Base-by-base conservation (phyloP, 805 yeast genomes). In the Yueomyces sinensis region DNA sequence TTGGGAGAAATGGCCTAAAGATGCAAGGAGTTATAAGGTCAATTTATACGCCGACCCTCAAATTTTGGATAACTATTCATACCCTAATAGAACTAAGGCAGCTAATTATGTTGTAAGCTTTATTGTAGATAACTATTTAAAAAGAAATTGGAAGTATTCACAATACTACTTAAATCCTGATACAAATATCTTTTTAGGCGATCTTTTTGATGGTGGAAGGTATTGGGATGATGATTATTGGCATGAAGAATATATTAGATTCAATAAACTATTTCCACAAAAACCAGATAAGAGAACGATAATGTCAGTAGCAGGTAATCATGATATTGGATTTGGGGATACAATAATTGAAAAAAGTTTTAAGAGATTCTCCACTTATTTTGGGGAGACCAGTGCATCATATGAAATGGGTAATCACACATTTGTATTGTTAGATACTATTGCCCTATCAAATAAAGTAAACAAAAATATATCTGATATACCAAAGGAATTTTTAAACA, bases 171-270 rank as follows among this genome's bases (percentile, higher is more conserved):
- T 91, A 35, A 71, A 73, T 25, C 95, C 97, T 0, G 80, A 86
- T 47, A 63, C 80, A 1, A 73, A 75, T 4, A 57, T 89, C 4
- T 89, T 84, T 51, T 59, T 91, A 19, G 98, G 98, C 3, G 98
- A 91, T 53, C 56, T 89, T 45, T 81, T 89, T 52, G 98, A 91
- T 58, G 96, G 96, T 11, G 97, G 97, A 0, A 66, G 98, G 38
- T 78, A 77, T 36, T 86, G 94, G 89, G 72, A 70, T 28, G 74
- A 72, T 41, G 67, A 67, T 24, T 62, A 66, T 17, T 84, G 95
- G 93, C 57, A 71, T 36, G 59, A 64, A 13, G 97, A 91, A 54
- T 76, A 68, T 46, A 48, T 54, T 16, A 61, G 98, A 34, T 91
- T 81, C 55, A 67, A 72, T 42, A 41, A 53, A 1, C 70, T 91